Percentiles rank a stretch among this genome's conserved stretches.
Evolutionary conservation across 257 asterid species (phyloP).

Genomic region (Salvia hispanica): DNA sequence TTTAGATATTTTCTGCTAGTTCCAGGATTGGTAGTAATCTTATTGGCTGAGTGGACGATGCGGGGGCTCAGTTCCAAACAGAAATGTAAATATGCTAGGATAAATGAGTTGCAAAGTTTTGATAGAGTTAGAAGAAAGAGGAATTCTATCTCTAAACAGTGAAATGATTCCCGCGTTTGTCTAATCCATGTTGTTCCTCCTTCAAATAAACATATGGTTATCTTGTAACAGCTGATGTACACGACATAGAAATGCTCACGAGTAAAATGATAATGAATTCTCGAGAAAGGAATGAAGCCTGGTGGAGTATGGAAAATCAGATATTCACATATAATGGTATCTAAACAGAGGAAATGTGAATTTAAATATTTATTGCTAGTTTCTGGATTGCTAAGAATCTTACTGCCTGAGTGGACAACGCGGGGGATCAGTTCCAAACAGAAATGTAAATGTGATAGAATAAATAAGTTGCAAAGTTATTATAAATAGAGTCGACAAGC

Average conservation of each 20-base stretch:
- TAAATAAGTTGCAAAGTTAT: too few relatives aligned
- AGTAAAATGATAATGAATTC: background rate
- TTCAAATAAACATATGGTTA: background rate
- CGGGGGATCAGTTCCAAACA: too few relatives aligned
- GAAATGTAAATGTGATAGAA: too few relatives aligned
- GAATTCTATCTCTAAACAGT: background rate
- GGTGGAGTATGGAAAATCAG: background rate
- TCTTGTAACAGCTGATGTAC: conserved; percentile 21
- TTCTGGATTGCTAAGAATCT: background rate
- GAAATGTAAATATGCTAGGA: too few relatives aligned
- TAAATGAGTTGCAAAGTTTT: too few relatives aligned
- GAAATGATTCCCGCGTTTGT: background rate
- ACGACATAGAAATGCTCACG: background rate
- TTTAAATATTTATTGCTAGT: background rate
- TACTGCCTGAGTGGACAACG: too few relatives aligned
- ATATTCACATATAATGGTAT: background rate
- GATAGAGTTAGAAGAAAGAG: background rate
- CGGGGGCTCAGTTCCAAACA: too few relatives aligned
- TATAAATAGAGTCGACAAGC: too few relatives aligned
- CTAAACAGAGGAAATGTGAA: background rate
- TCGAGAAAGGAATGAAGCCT: conserved; percentile 4
- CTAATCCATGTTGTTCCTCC: background rate
- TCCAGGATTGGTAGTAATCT: background rate
- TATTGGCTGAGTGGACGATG: too few relatives aligned
- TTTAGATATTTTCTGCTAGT: background rate